Conservation (phyloP, 2,329 filamentous ascomycete species). For the Beauveria sp. region DNA sequence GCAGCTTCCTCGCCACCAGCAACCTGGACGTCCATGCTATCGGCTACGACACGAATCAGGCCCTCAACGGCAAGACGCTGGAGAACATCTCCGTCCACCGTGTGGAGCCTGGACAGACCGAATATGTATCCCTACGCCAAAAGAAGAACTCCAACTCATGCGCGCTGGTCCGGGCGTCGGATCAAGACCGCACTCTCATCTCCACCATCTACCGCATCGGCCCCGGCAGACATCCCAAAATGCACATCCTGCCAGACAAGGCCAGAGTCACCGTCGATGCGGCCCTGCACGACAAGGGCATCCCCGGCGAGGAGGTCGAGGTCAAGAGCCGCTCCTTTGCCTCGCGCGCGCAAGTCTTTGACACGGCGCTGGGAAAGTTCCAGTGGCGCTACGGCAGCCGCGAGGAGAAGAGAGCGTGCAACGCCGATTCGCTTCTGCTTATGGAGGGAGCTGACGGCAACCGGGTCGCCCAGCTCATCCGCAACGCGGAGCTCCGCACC, state of each 20-base stretch:
- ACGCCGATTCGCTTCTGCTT: constrained; percentile 15
- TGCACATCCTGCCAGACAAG: constrained; percentile 12
- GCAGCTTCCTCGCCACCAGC: constrained; percentile 8
- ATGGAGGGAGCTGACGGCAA: constrained; percentile 10
- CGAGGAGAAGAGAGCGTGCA: constrained; percentile 11
- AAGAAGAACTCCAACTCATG: constrained; percentile 18
- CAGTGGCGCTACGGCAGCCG: constrained; percentile 16
- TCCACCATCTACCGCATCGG: constrained; percentile 19
- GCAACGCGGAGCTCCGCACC: constrained; percentile 17
- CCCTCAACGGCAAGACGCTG: constrained; percentile 6
- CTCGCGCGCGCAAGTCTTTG: constrained; percentile 16
- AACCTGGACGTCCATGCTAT: constrained; percentile 6
- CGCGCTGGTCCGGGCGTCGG: constrained; percentile 15
- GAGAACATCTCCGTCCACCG: constrained; percentile 11
- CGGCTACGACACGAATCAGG: constrained; percentile 10
- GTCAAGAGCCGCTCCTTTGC: constrained; percentile 13
- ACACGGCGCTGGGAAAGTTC: constrained; percentile 16
- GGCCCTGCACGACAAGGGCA: constrained; percentile 13
- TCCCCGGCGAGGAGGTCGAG: constrained; percentile 13
- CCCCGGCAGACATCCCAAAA: constrained; percentile 15
- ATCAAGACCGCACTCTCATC: constrained; percentile 14
- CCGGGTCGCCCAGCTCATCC: constrained; percentile 15
- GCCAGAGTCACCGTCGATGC: constrained; percentile 13
- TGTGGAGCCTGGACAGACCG: constrained; percentile 1
- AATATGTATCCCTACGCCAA: constrained; percentile 16